These are phyloP conservation scores for Aspergillus unguis DNA, from an alignment of 2,329 filamentous ascomycete species.

Conservation along the genomic window DNA sequence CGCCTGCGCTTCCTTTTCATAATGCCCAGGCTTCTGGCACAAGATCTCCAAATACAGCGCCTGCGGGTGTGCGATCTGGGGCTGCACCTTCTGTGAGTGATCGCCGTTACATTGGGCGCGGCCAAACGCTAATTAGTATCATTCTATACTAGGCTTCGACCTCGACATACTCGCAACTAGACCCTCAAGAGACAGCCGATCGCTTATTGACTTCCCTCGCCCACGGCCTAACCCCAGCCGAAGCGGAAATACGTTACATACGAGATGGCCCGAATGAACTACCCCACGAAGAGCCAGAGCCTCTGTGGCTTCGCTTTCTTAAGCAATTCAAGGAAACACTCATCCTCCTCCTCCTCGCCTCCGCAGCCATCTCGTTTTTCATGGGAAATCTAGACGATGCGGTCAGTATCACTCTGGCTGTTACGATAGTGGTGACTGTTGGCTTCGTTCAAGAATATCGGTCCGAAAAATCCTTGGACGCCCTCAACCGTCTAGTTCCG, in stretches of 20 bases:
- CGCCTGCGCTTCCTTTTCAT: slow-evolving; percentile 57
- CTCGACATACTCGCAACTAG: slow-evolving; percentile 61
- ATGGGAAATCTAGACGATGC: slow-evolving; percentile 95
- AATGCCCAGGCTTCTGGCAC: slow-evolving; percentile 43
- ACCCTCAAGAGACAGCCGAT: slow-evolving; percentile 72
- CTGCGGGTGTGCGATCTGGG: slow-evolving; percentile 27
- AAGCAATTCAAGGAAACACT: slow-evolving; percentile 97
- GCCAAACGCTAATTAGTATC: slow-evolving; percentile 6
- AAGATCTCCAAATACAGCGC: slow-evolving; percentile 29
- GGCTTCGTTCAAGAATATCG: slow-evolving; percentile 97
- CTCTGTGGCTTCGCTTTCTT: slow-evolving; percentile 88
- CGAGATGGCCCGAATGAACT: slow-evolving; percentile 90
- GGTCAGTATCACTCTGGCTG: slow-evolving; percentile 89
- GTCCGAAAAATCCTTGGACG: slow-evolving; percentile 95
- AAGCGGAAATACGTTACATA: slow-evolving; percentile 75
- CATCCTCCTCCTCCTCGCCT: slow-evolving; percentile 85
- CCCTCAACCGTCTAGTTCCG: slow-evolving; percentile 86
- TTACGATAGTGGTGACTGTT: slow-evolving; percentile 94
- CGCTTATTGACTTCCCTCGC: slow-evolving; percentile 78
- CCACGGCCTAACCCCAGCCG: slow-evolving; percentile 73
- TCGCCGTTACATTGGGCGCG: background rate
- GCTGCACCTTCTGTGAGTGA: slow-evolving; percentile 34
- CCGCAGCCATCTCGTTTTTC: slow-evolving; percentile 80
- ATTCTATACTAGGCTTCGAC: slow-evolving; percentile 36
- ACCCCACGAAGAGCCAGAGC: slow-evolving; percentile 87